Evolutionary conservation across 768 basidiomycete genomes (phyloP).

Genomic region (Russula lepida): DNA sequence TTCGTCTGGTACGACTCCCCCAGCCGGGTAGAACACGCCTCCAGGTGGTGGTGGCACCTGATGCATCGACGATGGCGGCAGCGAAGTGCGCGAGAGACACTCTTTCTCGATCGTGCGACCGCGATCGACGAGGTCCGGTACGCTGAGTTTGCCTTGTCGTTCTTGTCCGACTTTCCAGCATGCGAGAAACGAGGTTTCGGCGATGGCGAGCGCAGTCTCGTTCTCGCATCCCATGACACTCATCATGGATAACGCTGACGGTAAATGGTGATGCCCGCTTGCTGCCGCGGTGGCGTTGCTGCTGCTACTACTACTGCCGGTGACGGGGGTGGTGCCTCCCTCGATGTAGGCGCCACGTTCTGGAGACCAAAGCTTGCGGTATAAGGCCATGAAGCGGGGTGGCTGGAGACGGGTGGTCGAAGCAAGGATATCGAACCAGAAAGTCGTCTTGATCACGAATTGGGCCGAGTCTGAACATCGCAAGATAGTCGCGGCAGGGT

Average conservation of each 20-base stretch:
- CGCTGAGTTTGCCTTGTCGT: slow-evolving; percentile 41
- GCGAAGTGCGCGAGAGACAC: slow-evolving; percentile 22
- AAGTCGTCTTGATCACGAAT: slow-evolving; percentile 75
- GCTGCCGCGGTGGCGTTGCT: too few relatives aligned
- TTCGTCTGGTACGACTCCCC: slow-evolving; percentile 7
- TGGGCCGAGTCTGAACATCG: slow-evolving; percentile 42
- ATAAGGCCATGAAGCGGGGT: slow-evolving; percentile 50
- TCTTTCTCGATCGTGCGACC: slow-evolving; percentile 44
- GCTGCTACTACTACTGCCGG: background rate
- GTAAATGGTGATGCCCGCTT: too few relatives aligned
- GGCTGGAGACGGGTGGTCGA: slow-evolving; percentile 55
- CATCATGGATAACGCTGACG: slow-evolving; percentile 58
- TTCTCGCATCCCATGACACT: slow-evolving; percentile 82
- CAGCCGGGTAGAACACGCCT: slow-evolving; percentile 1
- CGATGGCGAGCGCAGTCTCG: slow-evolving; percentile 66
- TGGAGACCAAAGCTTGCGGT: slow-evolving; percentile 50
- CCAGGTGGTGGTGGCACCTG: background rate
- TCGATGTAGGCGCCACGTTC: slow-evolving; percentile 32
- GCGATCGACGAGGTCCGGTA: slow-evolving; percentile 49
- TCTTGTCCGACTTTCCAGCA: slow-evolving; percentile 50
- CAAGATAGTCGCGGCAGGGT: slow-evolving; percentile 39
- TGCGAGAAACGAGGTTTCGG: slow-evolving; percentile 60
- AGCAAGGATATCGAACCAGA: slow-evolving; percentile 84
- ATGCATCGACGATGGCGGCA: background rate
- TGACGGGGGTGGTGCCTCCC: slow-evolving; percentile 4